Conservation (phyloP, 1,139 yeast species). For the Eremothecium sinecaudum region DNA sequence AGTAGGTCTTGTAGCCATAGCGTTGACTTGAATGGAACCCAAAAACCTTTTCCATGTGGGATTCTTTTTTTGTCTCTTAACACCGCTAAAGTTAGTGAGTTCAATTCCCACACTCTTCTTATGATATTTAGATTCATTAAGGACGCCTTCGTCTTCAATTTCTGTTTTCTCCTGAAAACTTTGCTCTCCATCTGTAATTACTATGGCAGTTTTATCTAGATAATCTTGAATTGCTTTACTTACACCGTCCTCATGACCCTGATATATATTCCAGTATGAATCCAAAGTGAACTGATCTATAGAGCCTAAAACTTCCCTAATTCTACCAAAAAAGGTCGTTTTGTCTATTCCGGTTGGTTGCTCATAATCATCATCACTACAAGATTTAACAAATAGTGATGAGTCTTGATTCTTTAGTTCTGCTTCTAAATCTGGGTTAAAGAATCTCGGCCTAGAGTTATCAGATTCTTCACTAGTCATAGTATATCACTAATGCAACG, state of each 20-base stretch:
- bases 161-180: too few relatives aligned
- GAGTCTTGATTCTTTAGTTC: slow-evolving; percentile 10
- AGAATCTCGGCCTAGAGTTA: slow-evolving; percentile 40
- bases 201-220: slow-evolving; percentile 10
- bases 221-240: slow-evolving; percentile 15
- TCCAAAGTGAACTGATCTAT: neutral
- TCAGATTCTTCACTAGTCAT: too few relatives aligned
- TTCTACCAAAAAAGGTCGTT: neutral
- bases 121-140: neutral
- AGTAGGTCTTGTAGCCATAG: slow-evolving; percentile 80
- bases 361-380: neutral
- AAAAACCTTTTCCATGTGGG: slow-evolving; percentile 38
- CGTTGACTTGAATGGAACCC: slow-evolving; percentile 65
- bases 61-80: slow-evolving; percentile 9
- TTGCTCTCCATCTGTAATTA: neutral
- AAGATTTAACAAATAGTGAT: slow-evolving; percentile 9
- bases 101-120: neutral
- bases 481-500: too few relatives aligned
- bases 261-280: slow-evolving; percentile 9
- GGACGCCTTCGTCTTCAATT: slow-evolving; percentile 1
- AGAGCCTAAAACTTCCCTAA: slow-evolving; percentile 1
- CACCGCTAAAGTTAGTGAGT: neutral
- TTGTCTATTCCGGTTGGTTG: slow-evolving; percentile 1
- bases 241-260: slow-evolving; percentile 11
- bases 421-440: slow-evolving; percentile 33